Evolutionary conservation across 2,329 filamentous ascomycete species (phyloP).

Genomic region (Penicillium expansum): DNA sequence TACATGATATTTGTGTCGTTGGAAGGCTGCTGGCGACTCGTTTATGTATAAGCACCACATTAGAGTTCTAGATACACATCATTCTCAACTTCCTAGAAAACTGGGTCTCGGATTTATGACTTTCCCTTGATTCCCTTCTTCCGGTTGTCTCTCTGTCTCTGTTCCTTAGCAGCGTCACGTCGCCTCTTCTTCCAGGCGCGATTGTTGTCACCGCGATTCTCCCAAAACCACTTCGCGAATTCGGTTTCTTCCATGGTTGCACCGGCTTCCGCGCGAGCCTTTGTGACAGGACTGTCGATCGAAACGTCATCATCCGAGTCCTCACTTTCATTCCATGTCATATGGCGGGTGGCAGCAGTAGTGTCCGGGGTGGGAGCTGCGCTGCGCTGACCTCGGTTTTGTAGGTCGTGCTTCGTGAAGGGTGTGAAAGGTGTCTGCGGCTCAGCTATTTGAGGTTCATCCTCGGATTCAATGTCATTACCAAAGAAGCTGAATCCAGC

Average conservation of each 20-base stretch:
- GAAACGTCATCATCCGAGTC: conserved; percentile 23
- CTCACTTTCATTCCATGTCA: conserved; percentile 30
- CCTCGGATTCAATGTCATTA: conserved; percentile 50
- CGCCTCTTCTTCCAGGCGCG: conserved; percentile 54
- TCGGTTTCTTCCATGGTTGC: conserved; percentile 49
- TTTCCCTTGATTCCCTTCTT: conserved; percentile 46
- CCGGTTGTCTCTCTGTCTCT: conserved; percentile 59
- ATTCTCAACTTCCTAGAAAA: neutral
- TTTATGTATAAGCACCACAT: neutral
- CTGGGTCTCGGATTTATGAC: conserved; percentile 18
- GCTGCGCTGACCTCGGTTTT: conserved; percentile 66
- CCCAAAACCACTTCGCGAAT: conserved; percentile 62
- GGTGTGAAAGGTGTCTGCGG: conserved; percentile 87
- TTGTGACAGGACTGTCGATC: conserved; percentile 28
- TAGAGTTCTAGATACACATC: neutral
- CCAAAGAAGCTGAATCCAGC: conserved; percentile 78
- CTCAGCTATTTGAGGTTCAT: conserved; percentile 43
- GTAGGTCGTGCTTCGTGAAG: conserved; percentile 73
- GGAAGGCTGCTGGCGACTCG: neutral
- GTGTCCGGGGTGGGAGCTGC: conserved; percentile 95
- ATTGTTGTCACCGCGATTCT: conserved; percentile 51
- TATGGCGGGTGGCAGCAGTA: conserved; percentile 60
- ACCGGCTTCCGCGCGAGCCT: conserved; percentile 9
- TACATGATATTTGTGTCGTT: neutral
- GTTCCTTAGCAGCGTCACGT: conserved; percentile 59